Base-by-base conservation (phyloP, 345 rosid species). In the Lepidium didymum region DNA sequence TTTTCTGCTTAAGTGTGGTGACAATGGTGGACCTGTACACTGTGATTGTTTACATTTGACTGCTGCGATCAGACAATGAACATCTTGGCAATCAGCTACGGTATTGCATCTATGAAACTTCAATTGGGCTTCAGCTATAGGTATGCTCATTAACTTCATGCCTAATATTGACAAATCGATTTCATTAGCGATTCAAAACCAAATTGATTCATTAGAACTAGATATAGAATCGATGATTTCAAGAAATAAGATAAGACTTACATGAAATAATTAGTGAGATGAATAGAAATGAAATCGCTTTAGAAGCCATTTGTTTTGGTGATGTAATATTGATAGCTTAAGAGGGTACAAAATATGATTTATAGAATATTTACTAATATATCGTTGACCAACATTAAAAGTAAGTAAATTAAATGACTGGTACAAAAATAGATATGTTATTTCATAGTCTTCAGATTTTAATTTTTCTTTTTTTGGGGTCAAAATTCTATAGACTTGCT, bases 201-300 rank as follows among this genome's bases (percentile, higher is more conserved):
- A 43, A 27, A 49, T 43, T 34, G 7, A 14, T 36, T 62, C 0
- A 21, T 33, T 14, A 19, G 1, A 51, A 23, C 31, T 52, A 33
- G 12, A 41, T 25, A 13, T 6, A 25, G 12, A 56, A 46, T 42
- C 4, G 1, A 45, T 35, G 13, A 36, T n/a, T 55, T 58, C 6
- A 3, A 62, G 59, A 72, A 35, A 56, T 47, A 36, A 64, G 5
- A 72, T 13, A 56, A 25, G 4, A 72, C 65, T 47, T 72, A 56
- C 70, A 38, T 45, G 65, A 38, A 19, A 64, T n/a, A n/a, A 72
- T 16, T 31, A 72, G 37, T n/a, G 65, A 56, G 47, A 72, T 40
- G 5, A 64, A 3, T 0, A 72, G 12, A n/a, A 72, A n/a, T 13
- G 18, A 38, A 21, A 38, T 46, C 18, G 38, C 44, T 38, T 56